Evolutionary conservation across 805 yeast genomes (phyloP), one percentile per base, ranked within the genome.

Genomic region (Lipomyces kockii): DNA sequence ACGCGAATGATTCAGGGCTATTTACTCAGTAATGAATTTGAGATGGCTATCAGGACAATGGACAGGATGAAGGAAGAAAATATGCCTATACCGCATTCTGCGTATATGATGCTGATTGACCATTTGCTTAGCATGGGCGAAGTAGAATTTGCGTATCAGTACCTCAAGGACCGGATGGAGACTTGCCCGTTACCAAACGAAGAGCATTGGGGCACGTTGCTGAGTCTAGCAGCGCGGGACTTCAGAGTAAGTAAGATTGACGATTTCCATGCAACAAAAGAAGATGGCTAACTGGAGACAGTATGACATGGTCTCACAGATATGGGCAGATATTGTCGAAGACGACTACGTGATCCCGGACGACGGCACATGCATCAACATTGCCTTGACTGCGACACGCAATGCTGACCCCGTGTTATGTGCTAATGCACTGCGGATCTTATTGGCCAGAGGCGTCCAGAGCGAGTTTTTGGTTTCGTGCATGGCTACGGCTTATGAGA

Each of bases 361-460:
- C n/a, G 55, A 52, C 55, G 55, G 55, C 27, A 52, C 55, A 3
- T 52, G 55, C 55, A 52, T 52, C 35, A 52, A 52, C 55, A 25
- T 29, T 29, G 55, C 25, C 34, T n/a, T 52, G n/a, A 29, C 55
- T 3, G 29, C 55, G 34, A 12, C 55, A 29, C 55, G 55, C 9
- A n/a, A 52, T 29, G 32, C 8, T 17, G 55, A 52, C 22, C 55
- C 55, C 1, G 32, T 14, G 9, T 29, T 52, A 52, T 52, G 55
- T 14, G 34, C 34, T 22, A 52, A 11, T 11, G 55, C 34, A 17
- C 34, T 52, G 7, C 55, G 55, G 34, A 29, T 52, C n/a, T 29
- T 52, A 8, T 7, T 25, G n/a, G 55, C 49, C 3, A 17, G 49
- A 43, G 49, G 49, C 20, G 22, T 43, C 20, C 49, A 43, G 22